A percentile compares a stretch with the other conserved stretches of the same genome.
Evolutionary conservation across 169 alveolate genomes (phyloP).

Genomic region (Prorocentrum cordatum): DNA sequence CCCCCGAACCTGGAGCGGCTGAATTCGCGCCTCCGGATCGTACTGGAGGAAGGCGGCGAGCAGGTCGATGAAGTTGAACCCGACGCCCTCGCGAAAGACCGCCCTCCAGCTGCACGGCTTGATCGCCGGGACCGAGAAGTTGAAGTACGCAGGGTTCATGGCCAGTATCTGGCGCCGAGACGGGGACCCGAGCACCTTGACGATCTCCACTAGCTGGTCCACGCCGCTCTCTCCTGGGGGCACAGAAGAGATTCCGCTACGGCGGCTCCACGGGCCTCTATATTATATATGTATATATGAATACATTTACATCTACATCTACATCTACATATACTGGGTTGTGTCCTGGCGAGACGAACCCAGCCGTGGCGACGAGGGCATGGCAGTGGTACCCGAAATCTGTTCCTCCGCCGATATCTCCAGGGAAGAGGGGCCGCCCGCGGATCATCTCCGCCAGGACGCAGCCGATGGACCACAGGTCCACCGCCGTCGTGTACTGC

Average conservation of each 20-base stretch:
- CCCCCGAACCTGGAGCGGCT: constrained; percentile 17
- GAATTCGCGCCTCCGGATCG: constrained; percentile 43
- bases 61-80: constrained; percentile 9
- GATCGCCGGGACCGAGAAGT: constrained; percentile 24
- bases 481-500: constrained; percentile 88
- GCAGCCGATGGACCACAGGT: constrained; percentile 94
- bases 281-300: too few relatives aligned
- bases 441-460: constrained; percentile 90
- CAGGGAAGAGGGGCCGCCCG: constrained; percentile 73
- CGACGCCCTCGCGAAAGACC: background rate
- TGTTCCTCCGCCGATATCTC: background rate
- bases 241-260: too few relatives aligned
- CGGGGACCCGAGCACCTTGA: constrained; percentile 63
- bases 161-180: constrained; percentile 39
- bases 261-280: too few relatives aligned
- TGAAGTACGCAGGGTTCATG: constrained; percentile 52
- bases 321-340: too few relatives aligned
- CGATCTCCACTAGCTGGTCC: constrained; percentile 58
- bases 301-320: too few relatives aligned
- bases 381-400: too few relatives aligned
- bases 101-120: constrained; percentile 15
- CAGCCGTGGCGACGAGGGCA: too few relatives aligned
- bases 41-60: background rate
- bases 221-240: constrained; percentile 52
- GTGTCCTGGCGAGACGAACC: too few relatives aligned